A percentile compares a stretch with the other conserved stretches of the same genome.
Conservation (phyloP, 768 basidiomycete genomes). For the Lactifluus hygrophoroides region DNA sequence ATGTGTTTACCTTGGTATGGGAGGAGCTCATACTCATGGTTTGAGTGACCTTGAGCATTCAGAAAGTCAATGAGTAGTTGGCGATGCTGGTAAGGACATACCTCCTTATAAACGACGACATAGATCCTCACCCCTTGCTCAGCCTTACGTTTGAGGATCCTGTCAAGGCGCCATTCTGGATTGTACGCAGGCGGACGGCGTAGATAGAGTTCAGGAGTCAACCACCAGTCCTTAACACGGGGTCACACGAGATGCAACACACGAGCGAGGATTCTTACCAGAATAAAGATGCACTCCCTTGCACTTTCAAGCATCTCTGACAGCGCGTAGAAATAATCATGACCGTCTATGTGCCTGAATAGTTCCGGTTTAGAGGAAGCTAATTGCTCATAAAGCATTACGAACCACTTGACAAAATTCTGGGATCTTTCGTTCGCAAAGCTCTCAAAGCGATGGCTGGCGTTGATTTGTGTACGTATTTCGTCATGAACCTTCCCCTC, state of each 20-base stretch:
- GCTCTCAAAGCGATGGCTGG: constrained; percentile 72
- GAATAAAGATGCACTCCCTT: constrained; percentile 78
- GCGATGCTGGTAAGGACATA: constrained; percentile 19
- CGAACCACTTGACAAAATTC: constrained; percentile 78
- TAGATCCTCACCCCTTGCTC: constrained; percentile 87
- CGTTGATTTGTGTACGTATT: constrained; percentile 65
- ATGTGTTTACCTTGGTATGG: constrained; percentile 63
- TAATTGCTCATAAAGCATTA: neutral
- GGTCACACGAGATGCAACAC: neutral
- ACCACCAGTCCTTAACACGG: constrained; percentile 71
- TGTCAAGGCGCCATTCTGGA: constrained; percentile 85
- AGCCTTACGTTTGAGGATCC: constrained; percentile 79
- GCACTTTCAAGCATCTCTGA: constrained; percentile 84
- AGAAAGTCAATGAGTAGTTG: neutral
- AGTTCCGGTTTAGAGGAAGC: neutral
- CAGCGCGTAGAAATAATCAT: constrained; percentile 94
- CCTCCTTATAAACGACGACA: constrained; percentile 93
- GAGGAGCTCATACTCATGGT: constrained; percentile 85
- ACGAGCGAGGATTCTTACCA: constrained; percentile 35
- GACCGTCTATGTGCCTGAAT: constrained; percentile 80
- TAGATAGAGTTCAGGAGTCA: constrained; percentile 90
- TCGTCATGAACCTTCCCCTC: constrained; percentile 65
- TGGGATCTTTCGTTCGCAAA: constrained; percentile 67
- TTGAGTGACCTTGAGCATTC: constrained; percentile 57
- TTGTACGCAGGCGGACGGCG: constrained; percentile 82